Conservation (phyloP, 176 grass and related monocot species). For the Oryza coarctata region DNA sequence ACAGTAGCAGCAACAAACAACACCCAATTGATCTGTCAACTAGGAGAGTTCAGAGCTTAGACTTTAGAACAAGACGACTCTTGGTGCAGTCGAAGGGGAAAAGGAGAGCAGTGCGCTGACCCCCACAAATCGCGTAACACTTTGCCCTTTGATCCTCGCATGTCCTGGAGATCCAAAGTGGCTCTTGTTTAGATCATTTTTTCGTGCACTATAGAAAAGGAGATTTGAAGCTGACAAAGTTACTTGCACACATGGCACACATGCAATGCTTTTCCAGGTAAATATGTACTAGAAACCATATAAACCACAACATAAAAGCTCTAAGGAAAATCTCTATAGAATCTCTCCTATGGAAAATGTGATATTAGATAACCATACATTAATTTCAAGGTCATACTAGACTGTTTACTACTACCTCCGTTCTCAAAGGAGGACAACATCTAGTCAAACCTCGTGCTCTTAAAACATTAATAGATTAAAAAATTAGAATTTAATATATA, state of each 20-base stretch:
- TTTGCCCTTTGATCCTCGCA: background rate
- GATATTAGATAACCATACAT: too few relatives aligned
- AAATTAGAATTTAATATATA: too few relatives aligned
- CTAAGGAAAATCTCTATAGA: background rate
- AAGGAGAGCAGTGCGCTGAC: background rate
- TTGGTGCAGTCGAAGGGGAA: conserved; percentile 28
- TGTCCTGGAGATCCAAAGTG: conserved; percentile 13
- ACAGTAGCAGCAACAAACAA: background rate
- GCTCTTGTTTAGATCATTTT: background rate
- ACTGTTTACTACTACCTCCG: too few relatives aligned
- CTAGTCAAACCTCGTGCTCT: too few relatives aligned
- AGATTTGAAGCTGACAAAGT: background rate
- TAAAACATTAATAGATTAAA: too few relatives aligned
- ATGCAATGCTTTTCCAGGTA: conserved; percentile 12
- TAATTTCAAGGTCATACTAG: too few relatives aligned
- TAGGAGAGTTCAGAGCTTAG: background rate
- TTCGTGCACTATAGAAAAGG: background rate
- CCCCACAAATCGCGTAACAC: background rate
- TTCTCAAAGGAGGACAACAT: too few relatives aligned
- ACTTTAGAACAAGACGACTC: background rate
- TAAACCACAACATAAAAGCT: background rate
- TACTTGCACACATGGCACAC: background rate
- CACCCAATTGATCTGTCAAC: background rate
- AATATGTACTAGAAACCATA: too few relatives aligned
- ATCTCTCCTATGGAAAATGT: background rate